Base-by-base conservation (phyloP, 2,329 filamentous ascomycete genomes). In the Boeremia exigua region DNA sequence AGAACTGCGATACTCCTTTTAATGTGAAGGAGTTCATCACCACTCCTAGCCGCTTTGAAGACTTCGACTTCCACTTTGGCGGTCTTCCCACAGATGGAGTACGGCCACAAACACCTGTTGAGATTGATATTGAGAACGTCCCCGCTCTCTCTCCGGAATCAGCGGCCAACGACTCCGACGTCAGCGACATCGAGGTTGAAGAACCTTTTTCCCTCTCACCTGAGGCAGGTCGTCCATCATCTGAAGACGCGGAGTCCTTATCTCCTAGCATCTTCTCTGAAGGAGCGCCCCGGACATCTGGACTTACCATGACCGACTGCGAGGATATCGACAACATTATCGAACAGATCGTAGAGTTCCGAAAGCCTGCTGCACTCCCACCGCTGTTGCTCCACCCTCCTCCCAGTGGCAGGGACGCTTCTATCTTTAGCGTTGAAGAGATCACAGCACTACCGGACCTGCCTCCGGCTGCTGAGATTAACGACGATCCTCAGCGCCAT, bases 61-160 rank as follows among this genome's bases (percentile, higher is more conserved):
- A 67, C 17, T 63, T 71, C 33, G 60, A 68, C 9, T 73, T 70
- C 59, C 59, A 66, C 32, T 68, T 66, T 33, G 62, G 65, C 28
- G 46, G 48, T 1, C 54, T 59, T 6, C 43, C 59, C 5, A 55
- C 58, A 9, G 46, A 42, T 14, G 48, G 53, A 6, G 53, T 58
- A 3, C 51, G 54, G 14, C 56, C 58, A 14, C 23, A 37, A 8
- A 54, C 63, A 15, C 67, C 68, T 14, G 58, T 66, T 14, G 57
- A 46, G 11, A 30, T 53, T 3, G 29, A 40, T 4, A 40, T 68
- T 4, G 43, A 54, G 3, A 39, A 54, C 4, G 34, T 39, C 5
- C 50, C 50, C 9, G 42, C 28, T 2, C 30, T 47, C 12, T 53
- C 50, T 6, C 50, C 65, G 3, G 53, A 29, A 4, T 55, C 57